Evolutionary conservation across 2,329 filamentous ascomycete species (phyloP).

Genomic region (Dactylellina drechsleri): DNA sequence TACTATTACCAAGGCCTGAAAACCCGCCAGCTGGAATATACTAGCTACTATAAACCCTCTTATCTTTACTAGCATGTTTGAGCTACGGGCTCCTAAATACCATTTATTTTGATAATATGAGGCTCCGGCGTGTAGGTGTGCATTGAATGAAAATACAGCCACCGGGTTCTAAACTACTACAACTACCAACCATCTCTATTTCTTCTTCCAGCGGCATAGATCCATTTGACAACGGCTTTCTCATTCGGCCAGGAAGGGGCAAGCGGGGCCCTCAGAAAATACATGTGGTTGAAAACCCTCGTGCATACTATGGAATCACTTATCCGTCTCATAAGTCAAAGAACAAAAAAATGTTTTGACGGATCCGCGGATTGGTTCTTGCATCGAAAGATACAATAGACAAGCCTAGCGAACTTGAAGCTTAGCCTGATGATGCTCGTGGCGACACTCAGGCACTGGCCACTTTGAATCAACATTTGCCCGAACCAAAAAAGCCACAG

Average conservation of each 20-base stretch:
- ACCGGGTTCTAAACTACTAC: neutral
- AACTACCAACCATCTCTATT: slow-evolving; percentile 16
- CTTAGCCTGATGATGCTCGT: neutral
- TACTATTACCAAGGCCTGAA: neutral
- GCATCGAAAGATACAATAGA: neutral
- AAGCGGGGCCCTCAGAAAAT: slow-evolving; percentile 2
- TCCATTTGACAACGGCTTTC: slow-evolving; percentile 18
- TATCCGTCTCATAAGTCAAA: too few species aligned
- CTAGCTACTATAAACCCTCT: too few species aligned
- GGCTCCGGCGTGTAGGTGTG: slow-evolving; percentile 19
- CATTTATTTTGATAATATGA: slow-evolving; percentile 1
- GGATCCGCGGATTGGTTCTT: too few species aligned
- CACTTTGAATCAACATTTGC: slow-evolving; percentile 14
- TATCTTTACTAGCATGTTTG: too few species aligned
- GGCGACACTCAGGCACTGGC: neutral
- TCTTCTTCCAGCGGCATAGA: slow-evolving; percentile 5
- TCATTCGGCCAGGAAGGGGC: slow-evolving; percentile 1
- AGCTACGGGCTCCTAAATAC: too few species aligned
- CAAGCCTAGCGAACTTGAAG: too few species aligned
- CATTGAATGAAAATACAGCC: slow-evolving; percentile 20
- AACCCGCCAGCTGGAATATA: too few species aligned
- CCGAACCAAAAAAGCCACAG: slow-evolving; percentile 48
- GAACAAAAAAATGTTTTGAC: too few species aligned
- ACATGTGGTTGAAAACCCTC: too few species aligned
- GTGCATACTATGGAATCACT: too few species aligned